Evolutionary conservation across 1,139 yeast genomes (phyloP), one percentile per base, ranked within the genome.

Genomic region (Diutina pseudorugosa): DNA sequence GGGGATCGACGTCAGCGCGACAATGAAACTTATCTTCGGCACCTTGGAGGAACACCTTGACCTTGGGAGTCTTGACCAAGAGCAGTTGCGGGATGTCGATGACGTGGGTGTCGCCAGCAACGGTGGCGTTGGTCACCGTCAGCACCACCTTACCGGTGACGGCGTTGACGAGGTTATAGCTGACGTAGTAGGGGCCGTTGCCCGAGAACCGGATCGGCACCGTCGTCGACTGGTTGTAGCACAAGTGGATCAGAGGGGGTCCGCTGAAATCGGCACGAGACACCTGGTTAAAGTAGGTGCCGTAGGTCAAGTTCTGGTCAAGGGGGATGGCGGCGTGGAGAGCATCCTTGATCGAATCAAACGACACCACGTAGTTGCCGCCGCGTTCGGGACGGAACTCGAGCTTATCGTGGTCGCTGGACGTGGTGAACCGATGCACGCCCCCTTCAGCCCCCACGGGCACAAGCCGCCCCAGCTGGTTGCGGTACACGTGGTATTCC

Each of bases 21-120:
- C 99, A 93, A 1, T 83, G 82, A 30, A 85, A 79, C 12, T 79
- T 76, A 63, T 94, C 98, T 41, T 73, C 75, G 4, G 88, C 79
- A 12, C 86, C 77, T 1, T 79, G 76, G 55, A 94, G 64, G 1
- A 80, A 71, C 1, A 93, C 66, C 16, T 79, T 75, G 62, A 81
- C 89, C 20, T 77, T 74, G 12, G 96, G 96, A 18, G 96, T 96
- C 11, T 43, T 43, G 21, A 14, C 4, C 18, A 71, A 67, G 1
- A 67, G 65, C 54, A 84, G 71, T 1, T 66, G 58, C 1, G 89
- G 85, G 0, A 90, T 78, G 8, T 63, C 61, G 18, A 90, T 74
- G 1, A 65, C 65, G 54, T 72, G 71, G 2, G 42, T 23, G 20
- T 54, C 51, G 63, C 66, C 8, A 62, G 58, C 42, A 85, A 77